Base-by-base conservation (phyloP, 2,329 filamentous ascomycete genomes). In the Talaromyces sp. region DNA sequence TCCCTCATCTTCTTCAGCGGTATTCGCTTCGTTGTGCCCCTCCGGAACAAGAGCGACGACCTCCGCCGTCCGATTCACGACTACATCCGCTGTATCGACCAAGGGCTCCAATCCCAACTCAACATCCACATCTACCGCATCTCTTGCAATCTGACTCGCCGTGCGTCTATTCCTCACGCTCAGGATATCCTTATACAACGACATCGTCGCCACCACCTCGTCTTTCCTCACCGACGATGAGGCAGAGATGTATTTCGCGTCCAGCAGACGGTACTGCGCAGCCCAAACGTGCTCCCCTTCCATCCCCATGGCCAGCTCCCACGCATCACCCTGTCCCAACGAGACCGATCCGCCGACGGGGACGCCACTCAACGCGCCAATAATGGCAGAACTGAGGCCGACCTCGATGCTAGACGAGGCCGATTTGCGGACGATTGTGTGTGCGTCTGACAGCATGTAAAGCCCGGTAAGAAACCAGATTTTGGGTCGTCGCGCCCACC, bases 241-340 rank as follows among this genome's bases (percentile, higher is more conserved):
- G 3, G 16, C 67, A 66, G 52, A 22, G 4, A 59, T 59, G 68
- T 67, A 71, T 6, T 57, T 65, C 7, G 69, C 70, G 63, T 72
- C 70, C 3, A 72, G 31, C 19, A 72, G 50, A 4, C 70, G 70
- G 57, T 66, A 72, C 64, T 72, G 71, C 33, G 69, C 71, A 19
- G 71, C 71, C 71, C 71, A 72, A 10, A 72, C 71, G 67, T 72
- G 71, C 16, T 67, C 68, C 27, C 72, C 71, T 33, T 68, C 48
- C 35, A 72, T 66, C 19, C 71, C 68, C 69, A 71, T 69, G 2
- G 68, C 48, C 67, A 72, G 59, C 22, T 72, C 67, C 71, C 71
- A 72, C 24, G 65, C 62, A 19, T 64, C 68, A 3, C 67, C 71
- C 5, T 66, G 41, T 2, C 70, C 69, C 19, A 72, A 48, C 33